phyloP scores from a whole-genome alignment of 2,329 filamentous ascomycete species.

The Chrysoporthe austroafricana region DNA sequence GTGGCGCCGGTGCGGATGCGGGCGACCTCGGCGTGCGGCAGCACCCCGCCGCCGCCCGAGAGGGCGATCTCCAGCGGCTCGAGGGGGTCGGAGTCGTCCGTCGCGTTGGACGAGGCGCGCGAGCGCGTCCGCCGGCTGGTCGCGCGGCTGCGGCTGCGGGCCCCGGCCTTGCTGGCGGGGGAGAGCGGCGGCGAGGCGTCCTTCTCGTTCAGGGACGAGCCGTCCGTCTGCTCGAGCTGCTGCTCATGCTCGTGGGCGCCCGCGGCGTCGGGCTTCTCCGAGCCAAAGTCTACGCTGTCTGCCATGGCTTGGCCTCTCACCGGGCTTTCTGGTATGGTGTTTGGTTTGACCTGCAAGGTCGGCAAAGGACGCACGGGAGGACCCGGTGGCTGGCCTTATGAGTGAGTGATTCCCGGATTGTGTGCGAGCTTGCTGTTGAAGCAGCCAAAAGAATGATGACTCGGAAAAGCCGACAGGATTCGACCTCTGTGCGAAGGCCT shows the following conservation, averaged over 20 bases:
- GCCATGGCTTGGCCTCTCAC: slow-evolving; percentile 4
- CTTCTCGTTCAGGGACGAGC: slow-evolving; percentile 14
- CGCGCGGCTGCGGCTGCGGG: not conserved
- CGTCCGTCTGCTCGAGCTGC: slow-evolving; percentile 19
- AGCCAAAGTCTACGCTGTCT: slow-evolving; percentile 8
- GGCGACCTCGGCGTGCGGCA: slow-evolving; percentile 38
- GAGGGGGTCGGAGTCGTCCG: slow-evolving; percentile 26
- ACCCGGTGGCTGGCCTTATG: not conserved
- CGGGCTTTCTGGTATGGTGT: too few relatives aligned
- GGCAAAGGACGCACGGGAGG: not conserved
- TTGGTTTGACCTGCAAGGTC: too few relatives aligned
- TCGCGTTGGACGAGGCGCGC: slow-evolving; percentile 18
- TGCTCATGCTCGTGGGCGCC: not conserved
- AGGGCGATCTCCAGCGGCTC: slow-evolving; percentile 25
- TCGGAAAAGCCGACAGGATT: not conserved
- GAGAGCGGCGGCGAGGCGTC: slow-evolving; percentile 4
- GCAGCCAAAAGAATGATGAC: not conserved
- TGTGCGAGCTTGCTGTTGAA: not conserved
- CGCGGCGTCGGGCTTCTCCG: slow-evolving; percentile 2
- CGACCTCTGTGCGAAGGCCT: not conserved
- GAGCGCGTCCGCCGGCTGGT: slow-evolving; percentile 2
- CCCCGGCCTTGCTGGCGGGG: not conserved
- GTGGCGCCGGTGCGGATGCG: slow-evolving; percentile 40
- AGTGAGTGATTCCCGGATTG: not conserved
- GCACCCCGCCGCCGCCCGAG: slow-evolving; percentile 1